These are phyloP conservation scores for Polyporus tsugae DNA, from an alignment of 1,284 basidiomycete genomes.

Conservation along the genomic window DNA sequence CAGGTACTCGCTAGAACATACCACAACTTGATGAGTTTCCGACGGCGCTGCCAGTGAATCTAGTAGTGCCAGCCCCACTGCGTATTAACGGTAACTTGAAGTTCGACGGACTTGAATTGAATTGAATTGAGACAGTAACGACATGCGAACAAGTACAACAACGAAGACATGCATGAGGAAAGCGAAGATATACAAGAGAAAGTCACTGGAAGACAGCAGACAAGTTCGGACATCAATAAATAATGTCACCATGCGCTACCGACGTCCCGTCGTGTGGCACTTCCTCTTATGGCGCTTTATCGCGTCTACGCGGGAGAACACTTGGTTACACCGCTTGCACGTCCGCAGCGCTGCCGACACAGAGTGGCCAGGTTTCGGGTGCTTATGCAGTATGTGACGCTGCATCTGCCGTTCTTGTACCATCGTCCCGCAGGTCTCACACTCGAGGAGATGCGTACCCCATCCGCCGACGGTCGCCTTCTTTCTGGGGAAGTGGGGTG, in stretches of 20 bases:
- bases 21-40: too few species aligned
- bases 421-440: not conserved
- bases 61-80: too few species aligned
- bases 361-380: not conserved
- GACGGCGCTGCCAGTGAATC: too few species aligned
- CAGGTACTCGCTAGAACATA: too few species aligned
- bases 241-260: not conserved
- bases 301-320: not conserved
- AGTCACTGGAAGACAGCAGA: not conserved
- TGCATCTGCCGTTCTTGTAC: slow-evolving; percentile 3
- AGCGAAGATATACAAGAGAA: not conserved
- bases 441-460: not conserved
- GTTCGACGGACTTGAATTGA: not conserved
- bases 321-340: not conserved
- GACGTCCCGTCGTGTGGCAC: not conserved
- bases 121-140: not conserved
- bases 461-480: not conserved
- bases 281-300: not conserved
- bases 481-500: not conserved
- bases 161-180: not conserved
- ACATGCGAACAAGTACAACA: not conserved
- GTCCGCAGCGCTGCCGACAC: not conserved
- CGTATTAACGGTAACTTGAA: too few species aligned
- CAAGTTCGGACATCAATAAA: not conserved
- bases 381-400: not conserved